Base-by-base conservation (phyloP, 805 yeast genomes). In the Candida maris region DNA sequence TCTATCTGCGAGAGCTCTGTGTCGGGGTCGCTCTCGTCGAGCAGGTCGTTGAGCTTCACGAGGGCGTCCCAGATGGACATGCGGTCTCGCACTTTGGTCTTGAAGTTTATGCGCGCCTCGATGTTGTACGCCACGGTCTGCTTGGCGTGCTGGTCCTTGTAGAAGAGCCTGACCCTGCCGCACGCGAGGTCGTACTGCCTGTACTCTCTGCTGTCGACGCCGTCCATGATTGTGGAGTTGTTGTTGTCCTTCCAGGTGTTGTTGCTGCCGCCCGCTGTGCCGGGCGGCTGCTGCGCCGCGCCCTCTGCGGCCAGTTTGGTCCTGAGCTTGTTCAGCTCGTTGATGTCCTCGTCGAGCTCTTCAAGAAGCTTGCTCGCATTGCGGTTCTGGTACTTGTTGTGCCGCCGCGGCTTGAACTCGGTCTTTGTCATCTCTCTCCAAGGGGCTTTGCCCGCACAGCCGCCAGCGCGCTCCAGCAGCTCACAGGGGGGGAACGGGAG, bases 31-130 rank as follows among this genome's bases (percentile, higher is more conserved):
- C 81, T 73, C 34, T 81, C 86, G 53, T 81, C 88, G 17, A 81
- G 65, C 14, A 81, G 59, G 44, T 75, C 72, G 51, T 80, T 81
- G 25, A 81, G 61, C 42, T 73, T 74, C 37, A 74, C 73, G 12
- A 81, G 54, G 0, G 85, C 87, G 39, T 78, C 85, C 88, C 88
- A 81, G 5, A 81, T 70, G 1, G 82, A 65, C 83, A 81, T 78
- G 34, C 70, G 64, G 35, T 82, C 87, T 47, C 87, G 56, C 6
- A 73, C 65, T 49, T 79, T 77, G 5, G 86, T 73, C 55, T 80
- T 80, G 64, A 81, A 81, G 56, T 79, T 80, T 33, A 81, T 77
- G 27, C 88, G 59, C 0, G 86, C 86, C 51, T 81, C 84, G 23
- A 81, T 67, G 48, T 81, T 81, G 54, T 77, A 81, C 0, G 85